phyloP scores from a whole-genome alignment of 148 eudicot species.

The Rhododendron ovatum region DNA sequence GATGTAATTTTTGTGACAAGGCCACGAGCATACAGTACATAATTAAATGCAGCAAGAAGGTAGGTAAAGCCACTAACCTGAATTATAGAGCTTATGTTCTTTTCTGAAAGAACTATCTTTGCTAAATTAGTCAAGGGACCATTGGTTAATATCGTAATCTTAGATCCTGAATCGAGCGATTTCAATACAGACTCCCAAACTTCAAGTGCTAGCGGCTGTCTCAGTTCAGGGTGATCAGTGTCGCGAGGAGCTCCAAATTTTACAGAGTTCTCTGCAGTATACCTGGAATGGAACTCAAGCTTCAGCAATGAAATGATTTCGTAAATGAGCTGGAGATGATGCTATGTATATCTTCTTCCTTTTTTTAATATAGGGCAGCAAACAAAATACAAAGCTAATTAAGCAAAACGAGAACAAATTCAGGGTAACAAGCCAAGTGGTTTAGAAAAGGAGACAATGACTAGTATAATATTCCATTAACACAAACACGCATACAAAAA shows the following conservation, averaged over 20 bases:
- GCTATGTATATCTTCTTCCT: not conserved
- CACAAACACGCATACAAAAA: not conserved
- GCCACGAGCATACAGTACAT: not conserved
- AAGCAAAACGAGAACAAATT: not conserved
- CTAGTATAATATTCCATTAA: not conserved
- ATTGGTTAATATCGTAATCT: slow-evolving; percentile 57
- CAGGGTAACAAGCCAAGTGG: not conserved
- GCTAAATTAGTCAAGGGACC: slow-evolving; percentile 84
- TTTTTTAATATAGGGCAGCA: not conserved
- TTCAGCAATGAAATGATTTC: not conserved
- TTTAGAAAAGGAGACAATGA: not conserved
- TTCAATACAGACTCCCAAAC: slow-evolving; percentile 55
- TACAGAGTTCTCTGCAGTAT: slow-evolving; percentile 63
- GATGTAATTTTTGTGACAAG: not conserved
- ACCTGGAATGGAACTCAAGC: slow-evolving; percentile 33
- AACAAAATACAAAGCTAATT: not conserved
- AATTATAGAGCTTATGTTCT: slow-evolving; percentile 41
- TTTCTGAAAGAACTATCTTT: slow-evolving; percentile 49
- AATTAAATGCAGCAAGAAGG: not conserved
- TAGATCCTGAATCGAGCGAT: slow-evolving; percentile 33
- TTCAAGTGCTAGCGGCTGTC: slow-evolving; percentile 71
- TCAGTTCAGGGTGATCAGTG: slow-evolving; percentile 58
- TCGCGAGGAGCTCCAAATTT: slow-evolving; percentile 71
- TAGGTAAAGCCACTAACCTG: slow-evolving; percentile 35
- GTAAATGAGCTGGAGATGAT: not conserved